phyloP scores from a whole-genome alignment of 2,329 filamentous ascomycete genomes.

The Chaetothyriales sp. region DNA sequence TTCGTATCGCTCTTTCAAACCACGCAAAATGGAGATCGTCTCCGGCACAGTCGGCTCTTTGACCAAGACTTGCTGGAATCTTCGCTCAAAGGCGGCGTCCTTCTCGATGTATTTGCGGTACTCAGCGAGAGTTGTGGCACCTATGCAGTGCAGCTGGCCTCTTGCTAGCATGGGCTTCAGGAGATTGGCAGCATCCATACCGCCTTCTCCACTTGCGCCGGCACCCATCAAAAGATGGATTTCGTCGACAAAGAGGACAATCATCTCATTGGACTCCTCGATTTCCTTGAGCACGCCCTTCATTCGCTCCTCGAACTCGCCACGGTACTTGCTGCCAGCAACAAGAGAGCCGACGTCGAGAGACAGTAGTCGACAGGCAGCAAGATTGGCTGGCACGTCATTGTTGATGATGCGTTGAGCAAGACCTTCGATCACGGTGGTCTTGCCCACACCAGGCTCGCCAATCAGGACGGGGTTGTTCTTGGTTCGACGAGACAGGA shows the following conservation, averaged over 20 bases:
- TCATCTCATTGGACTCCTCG: slow-evolving; percentile 83
- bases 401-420: slow-evolving; percentile 90
- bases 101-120: slow-evolving; percentile 99
- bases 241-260: slow-evolving; percentile 95
- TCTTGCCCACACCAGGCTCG: slow-evolving; percentile 97
- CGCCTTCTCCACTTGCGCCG: slow-evolving; percentile 82
- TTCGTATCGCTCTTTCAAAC: slow-evolving; percentile 94
- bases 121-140: slow-evolving; percentile 84
- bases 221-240: slow-evolving; percentile 98
- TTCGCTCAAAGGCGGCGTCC: slow-evolving; percentile 91
- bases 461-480: slow-evolving; percentile 98
- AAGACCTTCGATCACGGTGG: slow-evolving; percentile 89
- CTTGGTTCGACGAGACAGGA: slow-evolving; percentile 82
- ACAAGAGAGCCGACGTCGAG: slow-evolving; percentile 91
- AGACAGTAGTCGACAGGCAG: slow-evolving; percentile 83
- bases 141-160: slow-evolving; percentile 93
- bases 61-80: slow-evolving; percentile 95
- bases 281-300: slow-evolving; percentile 98
- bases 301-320: slow-evolving; percentile 98
- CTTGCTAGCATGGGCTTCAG: slow-evolving; percentile 96
- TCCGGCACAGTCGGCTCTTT: slow-evolving; percentile 82
- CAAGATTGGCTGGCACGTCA: slow-evolving; percentile 89
- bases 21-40: slow-evolving; percentile 94
- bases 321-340: slow-evolving; percentile 93
- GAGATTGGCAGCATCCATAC: slow-evolving; percentile 96